A percentile compares a stretch with the other conserved stretches of the same genome.
Evolutionary conservation across 2,329 filamentous ascomycete species (phyloP).

Genomic region (Fusarium fujikuroi): DNA sequence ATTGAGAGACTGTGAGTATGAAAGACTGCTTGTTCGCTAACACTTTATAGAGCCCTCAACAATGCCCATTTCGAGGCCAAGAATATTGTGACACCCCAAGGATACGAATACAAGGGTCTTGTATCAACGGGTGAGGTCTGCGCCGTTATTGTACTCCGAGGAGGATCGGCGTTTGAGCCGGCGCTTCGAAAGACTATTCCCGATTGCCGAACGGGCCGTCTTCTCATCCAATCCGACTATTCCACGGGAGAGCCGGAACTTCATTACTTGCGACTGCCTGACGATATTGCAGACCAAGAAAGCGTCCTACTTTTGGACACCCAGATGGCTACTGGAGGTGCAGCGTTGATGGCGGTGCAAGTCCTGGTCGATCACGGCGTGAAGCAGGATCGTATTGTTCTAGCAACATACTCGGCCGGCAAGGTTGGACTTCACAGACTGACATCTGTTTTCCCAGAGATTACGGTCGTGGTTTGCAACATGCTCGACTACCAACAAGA

Average conservation of each 20-base stretch:
- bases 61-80: slow-evolving; percentile 75
- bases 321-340: slow-evolving; percentile 92
- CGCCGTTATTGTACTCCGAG: slow-evolving; percentile 88
- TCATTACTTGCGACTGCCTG: slow-evolving; percentile 85
- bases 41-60: slow-evolving; percentile 72
- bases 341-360: slow-evolving; percentile 90
- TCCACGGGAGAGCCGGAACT: slow-evolving; percentile 90
- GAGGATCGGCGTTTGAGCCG: slow-evolving; percentile 87
- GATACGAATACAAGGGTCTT: slow-evolving; percentile 77
- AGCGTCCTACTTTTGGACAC: slow-evolving; percentile 89
- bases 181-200: slow-evolving; percentile 91
- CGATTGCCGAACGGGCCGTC: slow-evolving; percentile 87
- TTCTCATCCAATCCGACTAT: slow-evolving; percentile 90
- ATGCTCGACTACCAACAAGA: slow-evolving; percentile 84
- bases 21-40: slow-evolving; percentile 5
- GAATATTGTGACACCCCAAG: slow-evolving; percentile 76
- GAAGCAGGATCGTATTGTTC: slow-evolving; percentile 82
- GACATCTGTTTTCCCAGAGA: slow-evolving; percentile 86
- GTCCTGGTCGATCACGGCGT: slow-evolving; percentile 97
- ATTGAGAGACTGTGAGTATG: background rate
- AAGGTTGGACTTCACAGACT: slow-evolving; percentile 85
- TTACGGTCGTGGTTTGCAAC: slow-evolving; percentile 86
- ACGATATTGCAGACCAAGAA: slow-evolving; percentile 77
- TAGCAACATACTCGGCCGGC: slow-evolving; percentile 93
- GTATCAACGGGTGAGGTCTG: slow-evolving; percentile 77